Percentiles rank a stretch among this genome's conserved stretches.
These are phyloP conservation scores for Beauveria bassiana DNA, from an alignment of 2,329 filamentous ascomycete genomes.

Conservation along the genomic window DNA sequence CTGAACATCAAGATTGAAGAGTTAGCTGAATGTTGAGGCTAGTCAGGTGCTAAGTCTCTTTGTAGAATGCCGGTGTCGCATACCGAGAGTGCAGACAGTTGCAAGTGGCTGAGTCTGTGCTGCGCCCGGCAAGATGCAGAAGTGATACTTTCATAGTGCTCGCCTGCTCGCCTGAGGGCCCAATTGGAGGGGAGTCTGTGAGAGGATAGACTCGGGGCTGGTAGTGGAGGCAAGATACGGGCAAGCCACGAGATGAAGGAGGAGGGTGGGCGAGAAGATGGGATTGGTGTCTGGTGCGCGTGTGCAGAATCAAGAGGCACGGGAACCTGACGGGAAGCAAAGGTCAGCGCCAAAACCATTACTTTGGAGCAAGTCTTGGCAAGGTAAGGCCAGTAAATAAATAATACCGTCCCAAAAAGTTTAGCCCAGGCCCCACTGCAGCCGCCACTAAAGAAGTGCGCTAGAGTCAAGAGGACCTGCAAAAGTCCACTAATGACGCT, in stretches of 20 bases:
- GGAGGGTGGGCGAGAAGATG: not conserved
- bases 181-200: not conserved
- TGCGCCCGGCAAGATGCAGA: not conserved
- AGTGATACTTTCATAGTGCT: not conserved
- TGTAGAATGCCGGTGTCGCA: not conserved
- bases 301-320: not conserved
- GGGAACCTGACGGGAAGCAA: not conserved
- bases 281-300: not conserved
- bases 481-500: not conserved
- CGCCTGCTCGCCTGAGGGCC: no score
- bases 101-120: not conserved
- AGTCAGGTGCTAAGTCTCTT: not conserved
- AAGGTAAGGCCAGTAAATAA: not conserved
- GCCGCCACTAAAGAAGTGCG: not conserved
- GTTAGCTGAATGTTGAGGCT: not conserved
- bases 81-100: not conserved
- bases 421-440: not conserved
- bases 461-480: not conserved
- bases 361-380: not conserved
- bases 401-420: not conserved
- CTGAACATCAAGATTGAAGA: not conserved
- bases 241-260: conserved; percentile 1
- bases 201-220: not conserved
- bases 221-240: not conserved
- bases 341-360: not conserved